Base-by-base conservation (phyloP, 106 monocot species). In the Dendrobium officinale region DNA sequence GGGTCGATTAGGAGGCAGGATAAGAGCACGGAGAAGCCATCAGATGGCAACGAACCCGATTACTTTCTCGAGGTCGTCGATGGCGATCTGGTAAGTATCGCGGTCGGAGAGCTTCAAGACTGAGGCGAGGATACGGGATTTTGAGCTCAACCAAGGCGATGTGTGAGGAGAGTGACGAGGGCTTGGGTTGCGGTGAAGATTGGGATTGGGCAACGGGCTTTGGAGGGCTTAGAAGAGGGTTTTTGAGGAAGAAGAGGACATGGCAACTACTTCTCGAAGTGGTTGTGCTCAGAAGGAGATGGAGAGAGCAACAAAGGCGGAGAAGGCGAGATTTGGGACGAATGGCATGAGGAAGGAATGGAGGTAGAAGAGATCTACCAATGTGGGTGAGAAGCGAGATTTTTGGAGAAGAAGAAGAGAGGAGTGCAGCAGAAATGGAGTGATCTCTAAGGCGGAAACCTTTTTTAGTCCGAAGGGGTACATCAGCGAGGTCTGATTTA, bases 21-120 rank as follows among this genome's bases (percentile, higher is more conserved):
- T 59, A 92, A 84, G 20, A 94, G 66, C 84, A 91, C 88, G 42
- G 91, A 88, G 55, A 92, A 81, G 37, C 84, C 89, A 40, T 98
- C 92, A 33, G 83, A 8, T 9, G 97, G 92, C 27, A 92, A 83
- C 31, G 89, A 49, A 0, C 81, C 81, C 80, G 86, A 98, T 92
- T 77, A 89, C 85, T 78, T 81, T 82, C 80, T 94, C 92, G 49
- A 98, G 90, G 78, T 98, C 97, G 9, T 94, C 92, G 74, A 88
- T 76, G 85, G 92, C 97, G 82, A 98, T 94, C 83, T 94, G 97
- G 66, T 92, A 88, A 31, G 97, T 98, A 81, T 98, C 97, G 41
- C 97, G 94, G 84, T 98, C 97, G 72, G 97, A 89, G 37, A 94
- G 94, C 92, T 98, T 98, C 43, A 89, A 77, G 44, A 98, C 85